Evolutionary conservation across 192 early-diverging fungal genomes (phyloP).

Genomic region (Coemansia sp.): DNA sequence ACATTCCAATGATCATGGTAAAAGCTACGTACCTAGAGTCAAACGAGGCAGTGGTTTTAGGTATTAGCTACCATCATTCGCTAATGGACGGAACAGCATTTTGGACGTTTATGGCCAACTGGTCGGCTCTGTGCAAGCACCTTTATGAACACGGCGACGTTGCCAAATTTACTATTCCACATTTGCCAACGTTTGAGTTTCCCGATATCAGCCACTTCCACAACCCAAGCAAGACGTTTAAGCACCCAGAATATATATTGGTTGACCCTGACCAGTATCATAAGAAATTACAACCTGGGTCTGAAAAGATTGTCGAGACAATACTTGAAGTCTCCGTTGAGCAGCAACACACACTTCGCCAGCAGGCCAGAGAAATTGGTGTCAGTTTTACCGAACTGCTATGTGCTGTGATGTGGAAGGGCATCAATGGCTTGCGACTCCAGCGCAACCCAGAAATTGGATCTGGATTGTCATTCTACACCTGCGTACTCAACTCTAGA

Average conservation of each 20-base stretch:
- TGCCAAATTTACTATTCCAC: constrained; percentile 12
- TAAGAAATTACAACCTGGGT: constrained; percentile 14
- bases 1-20: constrained; percentile 42
- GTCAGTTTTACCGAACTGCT: constrained; percentile 37
- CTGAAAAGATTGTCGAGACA: constrained; percentile 27
- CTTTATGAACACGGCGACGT: not conserved
- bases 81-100: constrained; percentile 48
- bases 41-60: constrained; percentile 25
- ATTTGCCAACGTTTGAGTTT: constrained; percentile 36
- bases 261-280: constrained; percentile 19
- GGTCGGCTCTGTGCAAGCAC: constrained; percentile 30
- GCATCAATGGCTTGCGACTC: constrained; percentile 19
- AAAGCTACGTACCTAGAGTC: constrained; percentile 31
- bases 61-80: constrained; percentile 48
- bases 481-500: constrained; percentile 39
- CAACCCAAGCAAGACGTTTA: constrained; percentile 10
- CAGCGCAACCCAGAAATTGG: constrained; percentile 14
- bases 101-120: constrained; percentile 49
- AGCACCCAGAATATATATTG: constrained; percentile 36
- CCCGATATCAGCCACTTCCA: constrained; percentile 23
- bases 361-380: constrained; percentile 19
- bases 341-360: constrained; percentile 33
- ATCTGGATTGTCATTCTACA: constrained; percentile 23
- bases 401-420: constrained; percentile 47
- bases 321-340: constrained; percentile 18